Base-by-base conservation (phyloP, 2,329 filamentous ascomycete species). In the Colletotrichum eleusines region DNA sequence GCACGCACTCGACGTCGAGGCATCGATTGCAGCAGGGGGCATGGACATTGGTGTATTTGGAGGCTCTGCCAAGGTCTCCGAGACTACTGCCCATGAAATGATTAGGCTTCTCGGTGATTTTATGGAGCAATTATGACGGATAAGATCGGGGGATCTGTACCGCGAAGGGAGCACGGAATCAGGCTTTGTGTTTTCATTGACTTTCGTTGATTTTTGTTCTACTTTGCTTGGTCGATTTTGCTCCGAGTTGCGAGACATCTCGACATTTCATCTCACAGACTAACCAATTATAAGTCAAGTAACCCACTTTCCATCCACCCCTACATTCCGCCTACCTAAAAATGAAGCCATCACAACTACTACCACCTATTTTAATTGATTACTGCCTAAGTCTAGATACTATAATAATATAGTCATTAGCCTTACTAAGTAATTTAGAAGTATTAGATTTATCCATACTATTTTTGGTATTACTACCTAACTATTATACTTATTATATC, bases 11-110 rank as follows among this genome's bases (percentile, higher is more conserved):
- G 83, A 85, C 65, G 71, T 84, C 2, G 83, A 85, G 71, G 81
- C 80, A 1, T 80, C 81, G 0, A 59, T 84, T 1, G 72, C 75
- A 5, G 76, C 70, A 0, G 72, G 74, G 1, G 72, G 66, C 0
- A 70, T 85, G 50, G 81, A 82, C 38, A 78, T 85, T 59, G 83
- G 83, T 7, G 75, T 83, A 3, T 85, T 85, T 71, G 82, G 80
- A 1, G 62, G 73, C 9, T 54, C 51, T 12, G 48, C 42, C 1
- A 75, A 63, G 58, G 28, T 75, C 0, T 71, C 65, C 3, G 5
- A 38, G 11, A 28, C 35, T 2, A 28, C 44, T 18, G 69, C 69
- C 0, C 31, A 61, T 11, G 28, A 54, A 5, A 33, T 71, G 11
- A 59, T 69, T 14, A 28, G 16, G 28, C 28, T 53, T 8, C 65